These are phyloP conservation scores for Aspergillus proliferans DNA, from an alignment of 2,329 filamentous ascomycete genomes.

Conservation along the genomic window DNA sequence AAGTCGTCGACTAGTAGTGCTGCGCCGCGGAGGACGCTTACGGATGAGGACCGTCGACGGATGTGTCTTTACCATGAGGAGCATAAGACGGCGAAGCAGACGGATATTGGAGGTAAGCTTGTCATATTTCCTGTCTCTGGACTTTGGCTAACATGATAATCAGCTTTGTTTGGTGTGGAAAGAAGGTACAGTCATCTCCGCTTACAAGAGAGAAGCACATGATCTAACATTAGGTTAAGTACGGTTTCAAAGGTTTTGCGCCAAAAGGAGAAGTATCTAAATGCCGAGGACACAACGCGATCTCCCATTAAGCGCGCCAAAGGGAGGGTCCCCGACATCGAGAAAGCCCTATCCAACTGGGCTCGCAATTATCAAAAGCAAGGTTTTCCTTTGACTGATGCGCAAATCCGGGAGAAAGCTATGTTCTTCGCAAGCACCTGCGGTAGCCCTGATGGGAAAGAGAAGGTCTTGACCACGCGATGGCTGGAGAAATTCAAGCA, in stretches of 20 bases:
- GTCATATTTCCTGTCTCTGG: not conserved
- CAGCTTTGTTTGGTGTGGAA: slow-evolving; percentile 88
- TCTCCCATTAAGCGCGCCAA: slow-evolving; percentile 79
- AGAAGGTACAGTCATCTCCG: slow-evolving; percentile 63
- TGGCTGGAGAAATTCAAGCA: slow-evolving; percentile 97
- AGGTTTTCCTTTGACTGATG: slow-evolving; percentile 67
- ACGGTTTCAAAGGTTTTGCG: slow-evolving; percentile 97
- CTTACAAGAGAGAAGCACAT: slow-evolving; percentile 3
- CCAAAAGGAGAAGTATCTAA: slow-evolving; percentile 90
- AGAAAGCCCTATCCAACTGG: slow-evolving; percentile 83
- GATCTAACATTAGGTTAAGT: slow-evolving; percentile 45
- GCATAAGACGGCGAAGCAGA: slow-evolving; percentile 85
- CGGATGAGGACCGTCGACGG: slow-evolving; percentile 77
- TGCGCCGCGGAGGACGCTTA: slow-evolving; percentile 78
- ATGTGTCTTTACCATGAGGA: slow-evolving; percentile 95
- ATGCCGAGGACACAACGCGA: slow-evolving; percentile 68
- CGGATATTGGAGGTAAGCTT: slow-evolving; percentile 77
- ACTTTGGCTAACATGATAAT: slow-evolving; percentile 11
- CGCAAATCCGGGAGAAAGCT: slow-evolving; percentile 79
- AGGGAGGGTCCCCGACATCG: slow-evolving; percentile 83
- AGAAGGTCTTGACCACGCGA: slow-evolving; percentile 63
- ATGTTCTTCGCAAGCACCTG: slow-evolving; percentile 71
- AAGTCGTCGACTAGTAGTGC: slow-evolving; percentile 42
- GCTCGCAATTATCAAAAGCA: slow-evolving; percentile 72
- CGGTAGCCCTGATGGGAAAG: slow-evolving; percentile 63